Evolutionary conservation across 164 flowering plant genomes (phyloP).

Genomic region (Magnolia officinalis): DNA sequence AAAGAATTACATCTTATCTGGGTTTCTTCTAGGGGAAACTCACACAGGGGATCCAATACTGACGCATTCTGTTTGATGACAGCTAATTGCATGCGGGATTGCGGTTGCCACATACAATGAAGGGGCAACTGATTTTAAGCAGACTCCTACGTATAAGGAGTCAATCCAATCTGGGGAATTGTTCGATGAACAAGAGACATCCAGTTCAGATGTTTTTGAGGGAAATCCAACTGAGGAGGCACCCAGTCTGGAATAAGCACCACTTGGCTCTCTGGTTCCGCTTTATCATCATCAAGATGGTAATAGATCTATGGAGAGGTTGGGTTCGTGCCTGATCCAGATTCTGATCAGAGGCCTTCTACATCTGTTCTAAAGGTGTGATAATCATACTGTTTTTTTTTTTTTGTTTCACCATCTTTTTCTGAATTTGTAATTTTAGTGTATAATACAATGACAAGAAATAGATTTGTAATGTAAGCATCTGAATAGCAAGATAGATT

Average conservation of each 20-base stretch:
- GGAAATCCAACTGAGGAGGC: constrained; percentile 93
- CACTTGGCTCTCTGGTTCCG: not conserved
- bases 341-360: not conserved
- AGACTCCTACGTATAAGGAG: constrained; percentile 82
- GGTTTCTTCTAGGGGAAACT: not conserved
- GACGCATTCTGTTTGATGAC: constrained; percentile 10
- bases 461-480: too few relatives aligned
- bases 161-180: constrained; percentile 68
- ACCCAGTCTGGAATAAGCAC: constrained; percentile 71
- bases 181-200: constrained; percentile 71
- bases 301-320: too few relatives aligned
- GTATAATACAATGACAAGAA: not conserved
- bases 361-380: not conserved
- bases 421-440: not conserved
- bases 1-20: not conserved
- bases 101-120: constrained; percentile 87
- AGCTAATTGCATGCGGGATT: constrained; percentile 77
- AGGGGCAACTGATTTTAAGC: constrained; percentile 91
- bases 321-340: not conserved
- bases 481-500: too few relatives aligned
- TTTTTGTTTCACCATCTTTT: not conserved
- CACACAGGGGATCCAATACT: not conserved
- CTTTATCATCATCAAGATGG: not conserved
- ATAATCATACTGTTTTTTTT: not conserved
- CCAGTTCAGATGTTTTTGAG: constrained; percentile 79